Evolutionary conservation across 2,329 filamentous ascomycete species (phyloP), one percentile per base, ranked within the genome.

Genomic region (Apiospora sp.): DNA sequence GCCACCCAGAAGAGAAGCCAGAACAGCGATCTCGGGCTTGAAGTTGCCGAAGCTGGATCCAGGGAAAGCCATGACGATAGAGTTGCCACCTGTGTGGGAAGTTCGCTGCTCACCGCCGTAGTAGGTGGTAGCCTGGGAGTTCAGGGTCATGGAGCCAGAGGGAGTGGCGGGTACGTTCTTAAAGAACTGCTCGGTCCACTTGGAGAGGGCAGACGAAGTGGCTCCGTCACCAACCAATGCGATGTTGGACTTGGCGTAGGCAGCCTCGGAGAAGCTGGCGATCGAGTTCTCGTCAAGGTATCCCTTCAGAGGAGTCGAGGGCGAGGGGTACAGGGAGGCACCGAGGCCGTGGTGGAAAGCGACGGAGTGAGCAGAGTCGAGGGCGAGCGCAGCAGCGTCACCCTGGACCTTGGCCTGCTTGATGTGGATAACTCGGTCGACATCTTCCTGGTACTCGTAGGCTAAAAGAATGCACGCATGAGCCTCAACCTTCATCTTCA

Each of bases 171-270:
- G 89, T 69, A 93, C 87, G 73, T 89, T 87, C 82, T 91, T 91
- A 89, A 99, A 98, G 90, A 98, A 98, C 82, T 97, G 91, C 81
- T 92, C 91, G 75, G 97, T 92, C 95, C 96, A 98, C 87, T 96
- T 97, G 80, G 90, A 89, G 77, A 98, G 87, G 75, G 93, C 91
- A 72, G 88, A 86, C 77, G 94, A 88, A 77, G 92, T 91, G 76
- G 95, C 92, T 76, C 96, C 96, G 80, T 97, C 97, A 80, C 94
- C 94, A 76, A 98, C 92, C 75, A 99, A 87, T 75, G 96, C 94
- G 78, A 99, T 92, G 85, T 98, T 98, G 80, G 92, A 86, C 89
- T 97, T 98, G 79, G 92, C 88, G 85, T 96, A 99, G 79, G 93
- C 95, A 74, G 90, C 88, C 75, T 90, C 87, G 81, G 95, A 92